Conservation (phyloP, 2,329 filamentous ascomycete species). For the Exutisphaerella laricina region DNA sequence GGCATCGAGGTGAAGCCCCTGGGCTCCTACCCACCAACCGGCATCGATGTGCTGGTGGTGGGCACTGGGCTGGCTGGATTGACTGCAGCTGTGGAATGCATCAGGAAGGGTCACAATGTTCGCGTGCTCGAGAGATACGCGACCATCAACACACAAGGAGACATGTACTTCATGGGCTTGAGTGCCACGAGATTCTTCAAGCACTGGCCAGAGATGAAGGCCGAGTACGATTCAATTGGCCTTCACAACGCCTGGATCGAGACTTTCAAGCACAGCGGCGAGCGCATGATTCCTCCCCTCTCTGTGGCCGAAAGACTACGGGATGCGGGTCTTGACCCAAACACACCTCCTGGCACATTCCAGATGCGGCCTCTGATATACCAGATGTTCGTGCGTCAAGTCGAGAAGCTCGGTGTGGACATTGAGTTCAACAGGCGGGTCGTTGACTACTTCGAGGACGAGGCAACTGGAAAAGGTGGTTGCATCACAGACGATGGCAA, state of each 20-base stretch:
- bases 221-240: slow-evolving; percentile 20
- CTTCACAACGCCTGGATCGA: slow-evolving; percentile 16
- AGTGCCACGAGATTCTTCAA: slow-evolving; percentile 52
- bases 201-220: slow-evolving; percentile 50
- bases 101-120: slow-evolving; percentile 25
- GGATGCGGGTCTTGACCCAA: slow-evolving; percentile 12
- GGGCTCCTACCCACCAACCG: slow-evolving; percentile 43
- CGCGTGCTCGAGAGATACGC: slow-evolving; percentile 19
- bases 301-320: slow-evolving; percentile 14
- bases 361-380: slow-evolving; percentile 21
- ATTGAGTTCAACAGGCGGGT: slow-evolving; percentile 40
- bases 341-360: slow-evolving; percentile 15
- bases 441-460: slow-evolving; percentile 44
- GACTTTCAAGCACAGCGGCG: slow-evolving; percentile 17
- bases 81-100: slow-evolving; percentile 23
- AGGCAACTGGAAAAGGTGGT: slow-evolving; percentile 24
- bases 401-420: slow-evolving; percentile 40
- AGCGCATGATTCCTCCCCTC: slow-evolving; percentile 18
- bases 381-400: slow-evolving; percentile 46
- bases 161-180: slow-evolving; percentile 57
- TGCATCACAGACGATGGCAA: slow-evolving; percentile 37
- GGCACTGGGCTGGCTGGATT: slow-evolving; percentile 24
- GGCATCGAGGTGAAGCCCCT: slow-evolving; percentile 40
- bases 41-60: slow-evolving; percentile 23
- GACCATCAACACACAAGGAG: slow-evolving; percentile 40